Percentiles rank a stretch among this genome's conserved stretches.
Evolutionary conservation across 495 filamentous ascomycete species (phyloP).

Genomic region (Paragyromitra xinjiangensis): DNA sequence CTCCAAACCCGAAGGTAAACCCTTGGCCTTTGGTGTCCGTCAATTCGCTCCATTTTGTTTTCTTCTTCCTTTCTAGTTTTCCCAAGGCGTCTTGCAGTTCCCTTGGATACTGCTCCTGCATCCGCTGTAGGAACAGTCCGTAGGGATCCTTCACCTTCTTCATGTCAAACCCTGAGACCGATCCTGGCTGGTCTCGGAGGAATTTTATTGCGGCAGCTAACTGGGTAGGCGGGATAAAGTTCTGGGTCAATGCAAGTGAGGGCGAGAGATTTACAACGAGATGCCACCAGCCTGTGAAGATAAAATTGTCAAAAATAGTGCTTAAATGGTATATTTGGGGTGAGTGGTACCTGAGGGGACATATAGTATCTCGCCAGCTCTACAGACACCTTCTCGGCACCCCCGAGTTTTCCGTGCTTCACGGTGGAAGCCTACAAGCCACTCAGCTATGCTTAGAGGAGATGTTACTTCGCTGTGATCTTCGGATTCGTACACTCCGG

Average conservation of each 20-base stretch:
- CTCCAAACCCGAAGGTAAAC: constrained; percentile 82
- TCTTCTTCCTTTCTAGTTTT: constrained; percentile 72
- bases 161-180: constrained; percentile 81
- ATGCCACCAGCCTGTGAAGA: constrained; percentile 86
- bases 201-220: constrained; percentile 80
- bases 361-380: constrained; percentile 87
- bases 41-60: constrained; percentile 86
- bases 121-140: constrained; percentile 74
- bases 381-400: constrained; percentile 87
- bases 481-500: constrained; percentile 89
- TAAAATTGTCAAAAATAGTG: constrained; percentile 72
- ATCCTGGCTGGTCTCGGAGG: constrained; percentile 79
- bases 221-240: constrained; percentile 86
- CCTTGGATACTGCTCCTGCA: constrained; percentile 71
- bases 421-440: constrained; percentile 89
- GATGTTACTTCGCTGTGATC: constrained; percentile 95
- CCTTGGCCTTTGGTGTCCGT: constrained; percentile 62
- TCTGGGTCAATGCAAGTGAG: constrained; percentile 91
- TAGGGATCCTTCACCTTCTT: constrained; percentile 78
- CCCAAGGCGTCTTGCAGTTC: constrained; percentile 70
- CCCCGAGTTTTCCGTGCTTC: constrained; percentile 80
- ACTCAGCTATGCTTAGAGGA: constrained; percentile 94
- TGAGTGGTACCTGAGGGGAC: constrained; percentile 97
- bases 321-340: constrained; percentile 79
- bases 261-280: constrained; percentile 87